These are phyloP conservation scores for Botrytis elliptica DNA, from an alignment of 2,329 filamentous ascomycete species.

Conservation along the genomic window DNA sequence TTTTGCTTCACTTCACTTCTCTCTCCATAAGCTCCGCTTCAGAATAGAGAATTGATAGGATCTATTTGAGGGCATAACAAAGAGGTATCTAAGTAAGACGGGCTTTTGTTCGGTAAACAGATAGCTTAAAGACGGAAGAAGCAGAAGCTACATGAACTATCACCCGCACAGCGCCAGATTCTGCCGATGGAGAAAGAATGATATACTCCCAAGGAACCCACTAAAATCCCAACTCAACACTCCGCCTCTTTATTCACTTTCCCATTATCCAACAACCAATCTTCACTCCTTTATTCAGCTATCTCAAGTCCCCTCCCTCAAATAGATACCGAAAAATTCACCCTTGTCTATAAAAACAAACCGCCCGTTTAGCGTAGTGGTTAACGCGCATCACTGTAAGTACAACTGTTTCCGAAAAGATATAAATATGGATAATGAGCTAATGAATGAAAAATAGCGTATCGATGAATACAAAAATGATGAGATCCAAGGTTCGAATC, in stretches of 20 bases:
- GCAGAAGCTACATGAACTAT: neutral
- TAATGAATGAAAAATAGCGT: neutral
- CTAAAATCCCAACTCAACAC: neutral
- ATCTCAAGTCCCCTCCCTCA: rapidly evolving
- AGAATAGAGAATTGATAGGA: neutral
- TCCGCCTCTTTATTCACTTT: neutral
- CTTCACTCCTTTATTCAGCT: neutral
- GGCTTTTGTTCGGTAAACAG: neutral
- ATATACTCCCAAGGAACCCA: neutral
- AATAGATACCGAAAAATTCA: neutral
- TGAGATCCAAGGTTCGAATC: neutral
- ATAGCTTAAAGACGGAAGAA: neutral
- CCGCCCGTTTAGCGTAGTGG: neutral
- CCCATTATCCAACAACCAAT: neutral
- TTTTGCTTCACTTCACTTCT: neutral
- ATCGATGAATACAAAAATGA: neutral
- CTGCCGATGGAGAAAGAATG: neutral
- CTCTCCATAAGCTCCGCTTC: neutral
- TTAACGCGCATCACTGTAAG: conserved; percentile 1
- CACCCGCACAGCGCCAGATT: no score
- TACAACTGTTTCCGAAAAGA: neutral
- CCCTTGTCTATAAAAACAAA: neutral
- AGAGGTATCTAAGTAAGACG: neutral
- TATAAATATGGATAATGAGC: neutral
- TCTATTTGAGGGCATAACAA: neutral